Base-by-base conservation (phyloP, 2,329 filamentous ascomycete genomes). In the Aspergillus spinulosporus region DNA sequence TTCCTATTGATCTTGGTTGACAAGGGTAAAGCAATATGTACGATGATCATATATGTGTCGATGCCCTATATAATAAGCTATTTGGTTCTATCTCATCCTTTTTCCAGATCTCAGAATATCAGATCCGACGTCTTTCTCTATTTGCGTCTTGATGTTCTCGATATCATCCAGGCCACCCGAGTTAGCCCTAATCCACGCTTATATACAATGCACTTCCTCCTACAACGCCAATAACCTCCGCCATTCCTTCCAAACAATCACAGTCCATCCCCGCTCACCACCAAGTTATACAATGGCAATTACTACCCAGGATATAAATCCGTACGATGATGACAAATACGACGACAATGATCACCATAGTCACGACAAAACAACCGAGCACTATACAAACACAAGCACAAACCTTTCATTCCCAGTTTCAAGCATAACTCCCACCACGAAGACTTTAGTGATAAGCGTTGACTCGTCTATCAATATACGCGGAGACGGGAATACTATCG, bases 401-500 rank as follows among this genome's bases (percentile, higher is more conserved):
- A 28, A 21, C 21, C 21, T 21, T 21, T 21, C 21, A 21, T 21
- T 21, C 21, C 21, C 21, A 21, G 21, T 21, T 21, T 21, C 21
- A 21, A 21, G 21, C 21, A 31, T 9, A n/a, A 11, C 11, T 14
- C 31, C 11, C 31, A 15, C 26, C 14, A 49, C 11, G n/a, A 49
- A 21, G 15, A 61, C 64, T 5, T 64, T 74, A 37, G 65, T 60
- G 8, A 71, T 75, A 53, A 65, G 66, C 40, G 68, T 76, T 44
- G 70, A 75, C 53, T 64, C 65, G 6, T 74, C 71, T 4, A 72
- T 74, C 56, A 64, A 56, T 29, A 61, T 75, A 12, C 58, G 62
- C 7, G 73, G 73, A 12, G 62, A 71, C 52, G 64, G 55, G n/a
- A 76, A 74, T 59, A 66, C 63, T 1, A 54, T 74, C 44, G 59